Percentiles rank a stretch among this genome's conserved stretches.
These are phyloP conservation scores for Waltiozyma sp. DNA, from an alignment of 1,139 yeast species.

Conservation along the genomic window DNA sequence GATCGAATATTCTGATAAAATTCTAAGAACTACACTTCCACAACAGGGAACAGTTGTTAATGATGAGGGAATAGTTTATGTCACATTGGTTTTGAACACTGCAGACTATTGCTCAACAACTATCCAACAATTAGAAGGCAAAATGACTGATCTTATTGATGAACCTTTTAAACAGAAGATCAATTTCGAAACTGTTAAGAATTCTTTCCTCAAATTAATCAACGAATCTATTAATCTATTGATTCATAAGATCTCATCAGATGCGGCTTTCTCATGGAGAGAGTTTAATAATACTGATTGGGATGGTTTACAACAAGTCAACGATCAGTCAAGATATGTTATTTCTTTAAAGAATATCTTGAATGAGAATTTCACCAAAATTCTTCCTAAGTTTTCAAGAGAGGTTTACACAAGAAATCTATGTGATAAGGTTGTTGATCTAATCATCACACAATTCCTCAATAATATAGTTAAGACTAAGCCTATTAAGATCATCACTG, in stretches of 20 bases:
- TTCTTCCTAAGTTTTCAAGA: constrained; percentile 54
- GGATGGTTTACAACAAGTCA: constrained; percentile 50
- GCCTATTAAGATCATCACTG: constrained; percentile 58
- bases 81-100: constrained; percentile 71
- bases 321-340: constrained; percentile 63
- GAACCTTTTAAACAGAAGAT: constrained; percentile 26
- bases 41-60: constrained; percentile 22
- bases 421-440: constrained; percentile 68
- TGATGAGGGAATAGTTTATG: constrained; percentile 51
- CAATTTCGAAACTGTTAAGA: constrained; percentile 45
- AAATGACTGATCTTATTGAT: constrained; percentile 40
- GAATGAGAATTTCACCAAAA: constrained; percentile 32
- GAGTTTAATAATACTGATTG: constrained; percentile 78
- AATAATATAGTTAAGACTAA: constrained; percentile 41
- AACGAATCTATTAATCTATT: constrained; percentile 47
- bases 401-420: constrained; percentile 64
- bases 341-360: constrained; percentile 43
- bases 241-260: constrained; percentile 47
- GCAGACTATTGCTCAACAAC: constrained; percentile 84
- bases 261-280: constrained; percentile 67
- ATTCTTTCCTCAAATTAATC: constrained; percentile 46
- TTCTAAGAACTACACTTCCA: constrained; percentile 53
- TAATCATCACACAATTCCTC: constrained; percentile 46
- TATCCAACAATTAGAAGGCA: constrained; percentile 63
- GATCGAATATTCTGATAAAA: constrained; percentile 47